A percentile compares a stretch with the other conserved stretches of the same genome.
Conservation (phyloP, 768 basidiomycete species). For the Hortiboletus flavorubellus region DNA sequence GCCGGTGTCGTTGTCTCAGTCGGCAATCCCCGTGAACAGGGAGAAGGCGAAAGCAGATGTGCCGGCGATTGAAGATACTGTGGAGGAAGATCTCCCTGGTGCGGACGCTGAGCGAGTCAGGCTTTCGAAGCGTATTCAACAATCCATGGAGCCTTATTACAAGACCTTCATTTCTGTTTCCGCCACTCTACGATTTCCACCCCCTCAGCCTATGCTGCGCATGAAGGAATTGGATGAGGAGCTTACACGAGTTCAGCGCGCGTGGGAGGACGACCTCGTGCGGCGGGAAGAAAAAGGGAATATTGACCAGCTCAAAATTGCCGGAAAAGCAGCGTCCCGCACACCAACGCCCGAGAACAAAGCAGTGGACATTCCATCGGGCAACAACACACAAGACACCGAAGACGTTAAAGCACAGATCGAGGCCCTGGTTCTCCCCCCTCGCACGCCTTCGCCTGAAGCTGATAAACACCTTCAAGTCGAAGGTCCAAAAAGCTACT, state of each 20-base stretch:
- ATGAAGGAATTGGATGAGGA: conserved; percentile 89
- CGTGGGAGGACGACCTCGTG: conserved; percentile 87
- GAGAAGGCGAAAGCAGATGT: conserved; percentile 12
- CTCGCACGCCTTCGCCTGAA: conserved; percentile 39
- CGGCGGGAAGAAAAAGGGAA: conserved; percentile 64
- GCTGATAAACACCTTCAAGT: conserved; percentile 24
- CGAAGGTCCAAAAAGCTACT: conserved; percentile 41
- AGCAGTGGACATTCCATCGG: conserved; percentile 1
- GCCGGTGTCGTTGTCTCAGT: conserved; percentile 25
- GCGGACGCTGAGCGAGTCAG: conserved; percentile 70
- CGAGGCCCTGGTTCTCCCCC: conserved; percentile 44
- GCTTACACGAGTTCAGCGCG: conserved; percentile 62
- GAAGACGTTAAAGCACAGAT: conserved; percentile 68
- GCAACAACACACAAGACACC: conserved; percentile 24
- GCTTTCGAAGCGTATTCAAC: conserved; percentile 74
- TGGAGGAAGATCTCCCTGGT: conserved; percentile 53
- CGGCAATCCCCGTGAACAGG: conserved; percentile 18
- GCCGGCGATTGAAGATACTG: conserved; percentile 25
- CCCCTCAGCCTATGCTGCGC: conserved; percentile 80
- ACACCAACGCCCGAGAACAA: conserved; percentile 32
- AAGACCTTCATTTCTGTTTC: conserved; percentile 92
- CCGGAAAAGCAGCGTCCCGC: conserved; percentile 17
- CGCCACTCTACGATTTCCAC: conserved; percentile 86
- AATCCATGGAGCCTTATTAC: conserved; percentile 79
- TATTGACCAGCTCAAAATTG: conserved; percentile 13